Base-by-base conservation (phyloP, 495 filamentous ascomycete genomes). In the Cryomyces minteri region DNA sequence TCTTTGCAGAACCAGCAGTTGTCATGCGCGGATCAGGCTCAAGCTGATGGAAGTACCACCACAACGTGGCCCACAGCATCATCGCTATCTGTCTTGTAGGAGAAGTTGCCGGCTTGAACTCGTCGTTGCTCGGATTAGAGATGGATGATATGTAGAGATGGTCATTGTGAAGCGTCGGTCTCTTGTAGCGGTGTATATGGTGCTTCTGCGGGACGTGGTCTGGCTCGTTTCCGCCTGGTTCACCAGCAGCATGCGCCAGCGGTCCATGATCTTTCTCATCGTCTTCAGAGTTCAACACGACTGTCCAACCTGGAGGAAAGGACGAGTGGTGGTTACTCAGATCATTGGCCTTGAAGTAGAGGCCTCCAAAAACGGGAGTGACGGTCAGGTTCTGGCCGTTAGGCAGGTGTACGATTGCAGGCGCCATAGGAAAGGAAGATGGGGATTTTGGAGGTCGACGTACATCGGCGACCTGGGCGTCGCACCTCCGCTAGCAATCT, bases 21-120 rank as follows among this genome's bases (percentile, higher is more conserved):
- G 65, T 67, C 25, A 88, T 45, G 37, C 69, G 71, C 0, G 67
- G 59, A 1, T 55, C 40, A 1, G 81, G 79, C 32, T 69, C 63
- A 1, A 72, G 69, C 51, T 84, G 80, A 57, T 95, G 87, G 58
- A 96, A 98, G 64, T 96, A 98, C 92, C 92, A 96, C 62, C 80
- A 92, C 32, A 96, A 63, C 1, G 84, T 87, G 30, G 84, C 76
- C 86, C 88, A 98, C 5, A 96, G 73, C 84, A 94, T 88, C 83
- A 93, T 82, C 47, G 88, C 88, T 47, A 93, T 79, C 62, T 87
- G 82, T 32, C 87, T 67, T 0, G 85, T 87, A 0, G 82, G 84
- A 40, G 85, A 92, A 29, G 62, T 73, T 8, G 75, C 70, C 0
- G 84, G 77, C 51, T 83, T 84, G 69, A 79, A 92, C 40, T 93